Evolutionary conservation across 2,329 filamentous ascomycete genomes (phyloP).

Genomic region (Zymoseptoria pseudotritici): DNA sequence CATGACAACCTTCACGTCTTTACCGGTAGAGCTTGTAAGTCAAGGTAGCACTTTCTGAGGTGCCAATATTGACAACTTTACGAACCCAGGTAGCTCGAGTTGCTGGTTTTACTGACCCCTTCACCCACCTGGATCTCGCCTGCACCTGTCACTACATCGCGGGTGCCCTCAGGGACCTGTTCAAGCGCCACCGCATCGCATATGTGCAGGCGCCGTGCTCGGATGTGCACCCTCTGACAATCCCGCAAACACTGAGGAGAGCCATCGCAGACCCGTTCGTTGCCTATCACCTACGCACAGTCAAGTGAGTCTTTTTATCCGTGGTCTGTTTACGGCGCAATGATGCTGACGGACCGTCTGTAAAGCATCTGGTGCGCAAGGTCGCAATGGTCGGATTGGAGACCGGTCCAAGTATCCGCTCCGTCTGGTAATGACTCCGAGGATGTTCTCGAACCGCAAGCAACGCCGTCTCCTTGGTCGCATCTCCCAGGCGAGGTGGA

Average conservation of each 20-base stretch:
- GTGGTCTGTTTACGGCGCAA: too few relatives aligned
- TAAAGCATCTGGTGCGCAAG: too few relatives aligned
- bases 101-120: not conserved
- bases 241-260: not conserved
- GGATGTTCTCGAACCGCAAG: too few relatives aligned
- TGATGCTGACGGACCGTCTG: too few relatives aligned
- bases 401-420: too few relatives aligned
- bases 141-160: conserved; percentile 1
- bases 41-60: too few relatives aligned
- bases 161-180: not conserved
- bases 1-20: not conserved
- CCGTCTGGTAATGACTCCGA: too few relatives aligned
- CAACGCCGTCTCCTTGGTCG: too few relatives aligned
- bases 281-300: not conserved
- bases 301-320: too few relatives aligned
- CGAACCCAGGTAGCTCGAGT: not conserved
- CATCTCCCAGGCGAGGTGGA: too few relatives aligned
- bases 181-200: not conserved
- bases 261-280: not conserved
- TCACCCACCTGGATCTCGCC: not conserved
- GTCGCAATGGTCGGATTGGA: too few relatives aligned
- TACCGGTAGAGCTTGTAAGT: not conserved
- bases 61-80: too few relatives aligned
- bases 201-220: not conserved
- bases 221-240: not conserved